Conservation (phyloP, 2,329 filamentous ascomycete genomes). For the Lachnellula willkommii region DNA sequence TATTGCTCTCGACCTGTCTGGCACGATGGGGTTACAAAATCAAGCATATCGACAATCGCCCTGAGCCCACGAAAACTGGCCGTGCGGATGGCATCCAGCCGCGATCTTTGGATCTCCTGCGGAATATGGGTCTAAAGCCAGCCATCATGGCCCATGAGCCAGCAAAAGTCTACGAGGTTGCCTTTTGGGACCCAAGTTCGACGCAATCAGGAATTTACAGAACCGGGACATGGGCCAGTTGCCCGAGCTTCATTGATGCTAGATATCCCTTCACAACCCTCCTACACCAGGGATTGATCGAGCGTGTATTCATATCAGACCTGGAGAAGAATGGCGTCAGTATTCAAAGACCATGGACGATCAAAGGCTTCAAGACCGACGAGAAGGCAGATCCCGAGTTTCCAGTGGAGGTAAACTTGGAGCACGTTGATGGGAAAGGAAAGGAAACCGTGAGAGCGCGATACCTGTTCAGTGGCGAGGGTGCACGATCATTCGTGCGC, state of each 20-base stretch:
- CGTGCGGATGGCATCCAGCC: conserved; percentile 91
- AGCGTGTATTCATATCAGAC: conserved; percentile 63
- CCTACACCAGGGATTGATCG: conserved; percentile 66
- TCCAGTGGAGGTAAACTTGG: conserved; percentile 72
- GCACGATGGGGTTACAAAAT: conserved; percentile 92
- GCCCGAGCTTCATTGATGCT: conserved; percentile 74
- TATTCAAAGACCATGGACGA: conserved; percentile 61
- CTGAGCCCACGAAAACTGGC: conserved; percentile 78
- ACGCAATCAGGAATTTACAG: conserved; percentile 55
- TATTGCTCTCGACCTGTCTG: conserved; percentile 81
- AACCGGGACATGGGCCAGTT: conserved; percentile 77
- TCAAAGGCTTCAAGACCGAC: conserved; percentile 56
- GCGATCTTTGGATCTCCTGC: conserved; percentile 76
- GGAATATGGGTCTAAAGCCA: conserved; percentile 85
- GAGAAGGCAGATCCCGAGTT: conserved; percentile 56
- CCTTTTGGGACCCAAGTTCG: conserved; percentile 62
- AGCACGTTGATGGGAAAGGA: conserved; percentile 68
- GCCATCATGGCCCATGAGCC: conserved; percentile 83
- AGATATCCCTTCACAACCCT: conserved; percentile 67
- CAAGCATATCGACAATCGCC: conserved; percentile 88
- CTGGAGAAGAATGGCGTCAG: conserved; percentile 55
- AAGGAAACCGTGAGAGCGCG: conserved; percentile 65
- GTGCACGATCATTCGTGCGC: conserved; percentile 61
- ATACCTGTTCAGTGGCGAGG: conserved; percentile 68
- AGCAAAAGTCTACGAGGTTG: conserved; percentile 75